These are phyloP conservation scores for Alternaria viburni DNA, from an alignment of 2,329 filamentous ascomycete species.

Conservation along the genomic window DNA sequence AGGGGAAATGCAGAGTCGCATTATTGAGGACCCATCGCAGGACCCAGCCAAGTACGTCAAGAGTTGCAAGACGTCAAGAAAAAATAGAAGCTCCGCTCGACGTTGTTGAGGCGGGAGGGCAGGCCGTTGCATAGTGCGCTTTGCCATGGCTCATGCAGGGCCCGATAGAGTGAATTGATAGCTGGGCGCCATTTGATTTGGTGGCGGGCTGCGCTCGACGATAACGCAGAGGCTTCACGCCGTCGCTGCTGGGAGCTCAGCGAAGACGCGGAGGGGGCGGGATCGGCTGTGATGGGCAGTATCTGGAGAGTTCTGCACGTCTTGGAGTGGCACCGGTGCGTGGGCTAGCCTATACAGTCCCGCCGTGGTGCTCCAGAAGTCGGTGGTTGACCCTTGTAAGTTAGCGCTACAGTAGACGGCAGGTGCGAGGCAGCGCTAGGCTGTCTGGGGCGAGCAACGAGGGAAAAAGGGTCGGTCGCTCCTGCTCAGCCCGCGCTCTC, in stretches of 20 bases:
- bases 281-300: not conserved
- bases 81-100: slow-evolving; percentile 1
- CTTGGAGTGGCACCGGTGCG: slow-evolving; percentile 2
- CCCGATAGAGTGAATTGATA: slow-evolving; percentile 18
- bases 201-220: slow-evolving; percentile 7
- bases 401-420: slow-evolving; percentile 11
- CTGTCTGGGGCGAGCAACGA: slow-evolving; percentile 15
- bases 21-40: not conserved
- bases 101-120: slow-evolving; percentile 11
- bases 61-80: slow-evolving; percentile 4
- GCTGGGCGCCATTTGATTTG: slow-evolving; percentile 26
- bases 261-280: not conserved
- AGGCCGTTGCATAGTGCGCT: slow-evolving; percentile 18
- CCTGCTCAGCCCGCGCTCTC: slow-evolving; percentile 19
- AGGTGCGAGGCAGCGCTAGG: slow-evolving; percentile 16
- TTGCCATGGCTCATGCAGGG: slow-evolving; percentile 27
- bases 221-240: slow-evolving; percentile 5
- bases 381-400: slow-evolving; percentile 10
- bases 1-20: not conserved
- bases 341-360: slow-evolving; percentile 15
- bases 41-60: not conserved
- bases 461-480: slow-evolving; percentile 22
- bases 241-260: not conserved
- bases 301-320: slow-evolving; percentile 1
- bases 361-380: slow-evolving; percentile 11